Conservation (phyloP, 805 yeast species). For the Wickerhamiella siamensis region DNA sequence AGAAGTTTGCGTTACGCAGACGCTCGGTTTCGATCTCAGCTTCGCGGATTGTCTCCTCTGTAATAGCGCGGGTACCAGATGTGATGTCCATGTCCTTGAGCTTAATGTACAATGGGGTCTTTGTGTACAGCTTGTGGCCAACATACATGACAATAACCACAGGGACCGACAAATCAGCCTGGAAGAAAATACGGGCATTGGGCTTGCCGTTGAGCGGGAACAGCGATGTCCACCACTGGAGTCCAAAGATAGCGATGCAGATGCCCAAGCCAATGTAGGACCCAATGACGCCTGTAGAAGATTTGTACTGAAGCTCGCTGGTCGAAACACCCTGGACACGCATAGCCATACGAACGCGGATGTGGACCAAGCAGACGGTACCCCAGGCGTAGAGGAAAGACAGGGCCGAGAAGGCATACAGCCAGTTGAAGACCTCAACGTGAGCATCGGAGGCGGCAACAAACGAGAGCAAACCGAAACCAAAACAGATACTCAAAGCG, state of each 20-base stretch:
- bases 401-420: slow-evolving; percentile 59
- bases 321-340: slow-evolving; percentile 51
- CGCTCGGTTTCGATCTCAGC: not conserved
- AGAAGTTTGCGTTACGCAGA: not conserved
- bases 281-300: slow-evolving; percentile 59
- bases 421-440: slow-evolving; percentile 47
- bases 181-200: slow-evolving; percentile 29
- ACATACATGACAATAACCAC: slow-evolving; percentile 11
- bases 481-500: slow-evolving; percentile 37
- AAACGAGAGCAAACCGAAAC: slow-evolving; percentile 43
- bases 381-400: slow-evolving; percentile 70
- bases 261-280: slow-evolving; percentile 47
- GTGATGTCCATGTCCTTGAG: slow-evolving; percentile 42
- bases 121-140: slow-evolving; percentile 13
- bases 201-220: slow-evolving; percentile 42
- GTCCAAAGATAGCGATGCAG: slow-evolving; percentile 47
- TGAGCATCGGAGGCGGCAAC: slow-evolving; percentile 46
- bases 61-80: slow-evolving; percentile 47
- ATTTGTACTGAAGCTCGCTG: slow-evolving; percentile 50
- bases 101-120: slow-evolving; percentile 20
- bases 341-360: slow-evolving; percentile 53
- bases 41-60: slow-evolving; percentile 21
- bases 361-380: slow-evolving; percentile 50
- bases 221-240: slow-evolving; percentile 72
- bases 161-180: slow-evolving; percentile 35